A percentile compares a stretch with the other conserved stretches of the same genome.
phyloP scores from a whole-genome alignment of 2,329 filamentous ascomycete genomes.

The Fusarium virguliforme region DNA sequence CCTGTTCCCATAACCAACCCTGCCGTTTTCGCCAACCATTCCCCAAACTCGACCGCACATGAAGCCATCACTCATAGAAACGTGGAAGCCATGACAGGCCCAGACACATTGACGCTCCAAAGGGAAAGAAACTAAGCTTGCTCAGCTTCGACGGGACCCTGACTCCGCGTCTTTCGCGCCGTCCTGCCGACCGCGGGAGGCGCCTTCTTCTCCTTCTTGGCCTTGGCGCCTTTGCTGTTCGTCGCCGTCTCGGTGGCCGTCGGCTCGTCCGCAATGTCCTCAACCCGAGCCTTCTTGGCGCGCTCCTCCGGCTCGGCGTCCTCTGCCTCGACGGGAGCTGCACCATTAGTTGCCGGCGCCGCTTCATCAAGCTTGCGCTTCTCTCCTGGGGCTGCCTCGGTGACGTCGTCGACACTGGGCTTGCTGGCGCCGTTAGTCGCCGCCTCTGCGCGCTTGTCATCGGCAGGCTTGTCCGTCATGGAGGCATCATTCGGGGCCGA shows the following conservation, averaged over 20 bases:
- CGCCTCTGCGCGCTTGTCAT: constrained; percentile 28
- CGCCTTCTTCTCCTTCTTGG: constrained; percentile 59
- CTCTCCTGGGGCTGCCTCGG: constrained; percentile 47
- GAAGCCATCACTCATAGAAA: constrained; percentile 20
- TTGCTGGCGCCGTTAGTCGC: constrained; percentile 44
- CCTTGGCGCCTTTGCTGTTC: constrained; percentile 52
- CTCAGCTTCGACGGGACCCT: constrained; percentile 57
- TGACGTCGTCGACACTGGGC: constrained; percentile 36
- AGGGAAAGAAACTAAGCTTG: constrained; percentile 13
- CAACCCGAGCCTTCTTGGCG: constrained; percentile 61
- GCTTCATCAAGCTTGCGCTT: constrained; percentile 62
- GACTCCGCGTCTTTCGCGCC: constrained; percentile 62
- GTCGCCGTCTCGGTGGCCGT: constrained; percentile 40
- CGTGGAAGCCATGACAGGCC: neutral
- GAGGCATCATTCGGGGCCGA: constrained; percentile 44
- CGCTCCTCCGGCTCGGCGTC: constrained; percentile 52
- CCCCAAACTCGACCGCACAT: constrained; percentile 27
- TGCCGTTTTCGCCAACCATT: constrained; percentile 47
- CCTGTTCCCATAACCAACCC: constrained; percentile 31
- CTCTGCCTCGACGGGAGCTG: constrained; percentile 31
- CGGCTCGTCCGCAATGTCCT: constrained; percentile 51
- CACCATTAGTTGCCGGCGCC: constrained; percentile 41
- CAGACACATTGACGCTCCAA: constrained; percentile 4
- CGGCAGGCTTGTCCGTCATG: constrained; percentile 34
- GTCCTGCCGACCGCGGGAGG: constrained; percentile 56